Base-by-base conservation (phyloP, 768 basidiomycete species). In the Leccinellum rugosiceps region DNA sequence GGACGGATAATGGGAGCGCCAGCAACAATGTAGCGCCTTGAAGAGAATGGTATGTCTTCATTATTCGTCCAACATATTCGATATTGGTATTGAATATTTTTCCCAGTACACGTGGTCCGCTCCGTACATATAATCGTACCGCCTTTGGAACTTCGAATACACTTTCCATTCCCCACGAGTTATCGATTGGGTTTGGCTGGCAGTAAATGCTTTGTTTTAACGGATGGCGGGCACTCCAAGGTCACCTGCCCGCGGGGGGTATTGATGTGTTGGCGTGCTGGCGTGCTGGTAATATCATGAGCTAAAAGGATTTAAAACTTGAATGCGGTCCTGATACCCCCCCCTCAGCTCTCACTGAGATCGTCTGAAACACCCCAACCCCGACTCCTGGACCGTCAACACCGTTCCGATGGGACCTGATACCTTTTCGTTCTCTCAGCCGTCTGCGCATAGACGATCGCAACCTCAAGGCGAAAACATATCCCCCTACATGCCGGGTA, bases 131-230 rank as follows among this genome's bases (percentile, higher is more conserved):
- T 13, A 10, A 6, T 5, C 32, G 34, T 38, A 25, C 17, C 41
- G 26, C 10, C 34, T 11, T 3, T 44, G 21, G 1, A 25, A 3
- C 2, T 23, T 25, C n/a, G 15, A 32, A 31, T 30, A 11, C 5
- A 50, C 7, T 26, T 17, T 6, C 15, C 50, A 15, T 43, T 51
- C 58, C 65, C 38, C 65, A 64, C 59, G 65, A 38, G n/a, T 17
- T 35, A 6, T 35, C 17, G 35, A 35, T 38, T 38, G 35, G 35
- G 17, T n/a, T 43, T 47, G 58, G 49, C 52, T 4, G 41, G 51
- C 64, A 51, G 49, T 43, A 38, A 17, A 21, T 25, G 5, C 43
- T 41, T 50, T 57, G 59, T 53, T 41, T 19, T 15, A 44, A 44
- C n/a, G n/a, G n/a, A n/a, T 44, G 43, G 43, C 21, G 11, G 14